Base-by-base conservation (phyloP, 352 stramenopile species). In the Pythium coloratum region DNA sequence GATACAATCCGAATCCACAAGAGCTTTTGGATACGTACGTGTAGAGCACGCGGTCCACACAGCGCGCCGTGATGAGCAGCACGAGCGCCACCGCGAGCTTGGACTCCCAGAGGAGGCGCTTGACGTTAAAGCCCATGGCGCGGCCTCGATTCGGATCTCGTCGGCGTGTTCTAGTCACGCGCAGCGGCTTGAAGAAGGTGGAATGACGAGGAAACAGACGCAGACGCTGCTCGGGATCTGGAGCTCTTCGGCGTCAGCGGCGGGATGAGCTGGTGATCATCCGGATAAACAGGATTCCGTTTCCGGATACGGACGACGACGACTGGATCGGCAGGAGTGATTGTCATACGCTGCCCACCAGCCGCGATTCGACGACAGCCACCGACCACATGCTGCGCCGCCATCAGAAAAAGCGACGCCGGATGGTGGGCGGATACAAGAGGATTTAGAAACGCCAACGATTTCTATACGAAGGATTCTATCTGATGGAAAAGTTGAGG, bases 1-100 rank as follows among this genome's bases (percentile, higher is more conserved):
- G 13, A 12, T 14, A 44, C 28, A n/a, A 44, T 44, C 10, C 16
- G 38, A 5, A 44, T 14, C 8, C 12, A 2, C 8, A 40, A 40
- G 34, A 40, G 38, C 38, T 44, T 6, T 14, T n/a, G 2, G 10
- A 30, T 30, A 88, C 86, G 59, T 74, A 95, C 87, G 87, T 95
- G 76, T 95, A 92, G 18, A 93, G 78, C 51, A 95, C 84, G 64
- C 87, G 87, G 66, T 95, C 87, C 20, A 93, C 85, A 44, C 87
- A 95, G 57, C 85, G 84, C 63, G 84, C 82, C 56, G 82, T 79
- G 59, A 95, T 92, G 51, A 94, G 76, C 47, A 91, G 70, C 70
- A 84, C 79, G 46, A 94, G 81, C 64, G 85, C 85, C 59, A 95
- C 69, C 30, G 80, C 85, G 59, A 95, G 82, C 75, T 93, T 94